These are phyloP conservation scores for Fusarium transvaalense DNA, from an alignment of 2,329 filamentous ascomycete species.

Conservation along the genomic window DNA sequence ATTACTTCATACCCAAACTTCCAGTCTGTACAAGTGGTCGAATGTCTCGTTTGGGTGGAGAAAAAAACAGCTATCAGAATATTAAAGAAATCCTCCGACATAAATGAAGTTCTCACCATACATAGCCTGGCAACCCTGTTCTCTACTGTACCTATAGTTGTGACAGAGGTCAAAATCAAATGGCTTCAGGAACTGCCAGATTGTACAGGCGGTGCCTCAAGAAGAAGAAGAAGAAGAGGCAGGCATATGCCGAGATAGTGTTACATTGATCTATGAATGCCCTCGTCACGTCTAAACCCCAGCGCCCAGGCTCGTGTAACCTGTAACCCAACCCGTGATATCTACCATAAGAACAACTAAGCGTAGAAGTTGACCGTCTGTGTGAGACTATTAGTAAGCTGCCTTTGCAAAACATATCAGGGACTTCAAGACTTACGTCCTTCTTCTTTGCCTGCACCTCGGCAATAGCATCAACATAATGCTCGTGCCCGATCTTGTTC, in stretches of 20 bases:
- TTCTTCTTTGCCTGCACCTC: constrained; percentile 98
- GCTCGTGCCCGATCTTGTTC: constrained; percentile 97
- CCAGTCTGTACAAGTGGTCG: background rate
- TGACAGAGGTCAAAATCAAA: background rate
- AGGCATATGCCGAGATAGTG: constrained; percentile 38
- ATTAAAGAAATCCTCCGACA: background rate
- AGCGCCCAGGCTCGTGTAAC: constrained; percentile 27
- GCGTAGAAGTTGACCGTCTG: constrained; percentile 71
- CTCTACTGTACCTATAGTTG: background rate
- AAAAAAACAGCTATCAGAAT: background rate
- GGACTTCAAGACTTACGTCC: constrained; percentile 68
- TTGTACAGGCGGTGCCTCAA: background rate
- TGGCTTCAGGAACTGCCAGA: background rate
- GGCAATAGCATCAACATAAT: constrained; percentile 97
- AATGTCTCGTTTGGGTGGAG: background rate
- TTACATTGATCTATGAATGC: constrained; percentile 48
- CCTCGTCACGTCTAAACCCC: constrained; percentile 39
- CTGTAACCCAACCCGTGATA: constrained; percentile 29
- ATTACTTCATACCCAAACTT: background rate
- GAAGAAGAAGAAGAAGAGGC: constrained; percentile 6
- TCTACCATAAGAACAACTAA: constrained; percentile 48
- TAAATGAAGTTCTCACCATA: background rate
- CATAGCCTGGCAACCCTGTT: background rate
- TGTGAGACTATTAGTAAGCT: constrained; percentile 29
- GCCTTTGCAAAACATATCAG: background rate